Evolutionary conservation across 441 rosid genomes (phyloP).

Genomic region (Metrosideros polymorpha): DNA sequence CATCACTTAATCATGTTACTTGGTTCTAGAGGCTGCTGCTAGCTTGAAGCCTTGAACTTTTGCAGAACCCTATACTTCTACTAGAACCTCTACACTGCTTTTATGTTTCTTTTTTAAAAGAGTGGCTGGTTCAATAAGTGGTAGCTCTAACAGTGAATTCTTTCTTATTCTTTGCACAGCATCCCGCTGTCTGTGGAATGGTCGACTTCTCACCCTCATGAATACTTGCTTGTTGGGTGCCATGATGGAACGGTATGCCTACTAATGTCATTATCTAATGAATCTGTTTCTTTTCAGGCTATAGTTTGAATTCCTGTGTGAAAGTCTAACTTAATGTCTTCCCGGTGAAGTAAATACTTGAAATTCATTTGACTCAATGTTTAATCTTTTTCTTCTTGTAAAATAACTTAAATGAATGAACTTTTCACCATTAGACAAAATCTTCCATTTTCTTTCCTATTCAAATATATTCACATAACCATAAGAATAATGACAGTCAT

Average conservation of each 20-base stretch:
- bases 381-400: background rate
- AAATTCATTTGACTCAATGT: background rate
- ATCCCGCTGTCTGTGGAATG: constrained; percentile 87
- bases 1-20: background rate
- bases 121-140: background rate
- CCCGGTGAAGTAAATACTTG: background rate
- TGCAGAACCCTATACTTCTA: background rate
- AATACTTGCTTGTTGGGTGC: constrained; percentile 87
- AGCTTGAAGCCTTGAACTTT: background rate
- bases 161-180: constrained; percentile 21
- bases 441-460: background rate
- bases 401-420: background rate
- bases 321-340: background rate
- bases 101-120: background rate
- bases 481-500: background rate
- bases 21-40: background rate
- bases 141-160: background rate
- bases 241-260: constrained; percentile 81
- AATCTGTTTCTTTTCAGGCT: background rate
- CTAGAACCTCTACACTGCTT: background rate
- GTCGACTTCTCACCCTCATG: constrained; percentile 57
- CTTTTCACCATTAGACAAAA: background rate
- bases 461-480: background rate
- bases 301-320: background rate
- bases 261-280: background rate